Evolutionary conservation across 179 eudicot genomes (phyloP).

Genomic region (Monotropa hypopitys): DNA sequence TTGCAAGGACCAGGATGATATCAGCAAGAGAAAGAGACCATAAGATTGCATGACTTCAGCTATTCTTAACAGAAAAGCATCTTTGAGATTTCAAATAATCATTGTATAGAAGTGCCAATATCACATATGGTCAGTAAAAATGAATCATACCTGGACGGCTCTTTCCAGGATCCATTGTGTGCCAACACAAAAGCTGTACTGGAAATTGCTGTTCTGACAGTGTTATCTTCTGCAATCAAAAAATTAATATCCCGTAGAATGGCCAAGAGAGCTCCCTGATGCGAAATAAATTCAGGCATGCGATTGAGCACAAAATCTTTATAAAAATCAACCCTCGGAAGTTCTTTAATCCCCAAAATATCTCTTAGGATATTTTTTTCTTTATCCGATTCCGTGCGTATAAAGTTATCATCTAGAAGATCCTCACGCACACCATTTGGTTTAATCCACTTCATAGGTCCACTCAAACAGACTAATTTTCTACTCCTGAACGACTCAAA

Average conservation of each 20-base stretch:
- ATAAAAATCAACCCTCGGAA: slow-evolving; percentile 61
- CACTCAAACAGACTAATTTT: slow-evolving; percentile 48
- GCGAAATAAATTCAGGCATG: slow-evolving; percentile 63
- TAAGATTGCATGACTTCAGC: slow-evolving; percentile 4
- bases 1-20: not conserved
- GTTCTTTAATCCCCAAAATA: slow-evolving; percentile 51
- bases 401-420: slow-evolving; percentile 81
- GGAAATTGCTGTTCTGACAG: slow-evolving; percentile 53
- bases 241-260: slow-evolving; percentile 56
- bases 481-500: slow-evolving; percentile 82
- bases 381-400: slow-evolving; percentile 75
- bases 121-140: slow-evolving; percentile 3
- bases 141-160: slow-evolving; percentile 70
- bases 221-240: slow-evolving; percentile 62
- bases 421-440: slow-evolving; percentile 70
- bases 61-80: not conserved
- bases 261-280: slow-evolving; percentile 51
- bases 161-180: slow-evolving; percentile 66
- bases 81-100: not conserved
- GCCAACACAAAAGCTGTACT: slow-evolving; percentile 73
- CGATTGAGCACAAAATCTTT: slow-evolving; percentile 64
- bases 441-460: slow-evolving; percentile 68
- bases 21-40: slow-evolving; percentile 1
- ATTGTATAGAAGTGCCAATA: not conserved
- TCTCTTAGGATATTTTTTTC: slow-evolving; percentile 63